These are phyloP conservation scores for Candida tibetensis DNA, from an alignment of 805 yeast species.

Conservation along the genomic window DNA sequence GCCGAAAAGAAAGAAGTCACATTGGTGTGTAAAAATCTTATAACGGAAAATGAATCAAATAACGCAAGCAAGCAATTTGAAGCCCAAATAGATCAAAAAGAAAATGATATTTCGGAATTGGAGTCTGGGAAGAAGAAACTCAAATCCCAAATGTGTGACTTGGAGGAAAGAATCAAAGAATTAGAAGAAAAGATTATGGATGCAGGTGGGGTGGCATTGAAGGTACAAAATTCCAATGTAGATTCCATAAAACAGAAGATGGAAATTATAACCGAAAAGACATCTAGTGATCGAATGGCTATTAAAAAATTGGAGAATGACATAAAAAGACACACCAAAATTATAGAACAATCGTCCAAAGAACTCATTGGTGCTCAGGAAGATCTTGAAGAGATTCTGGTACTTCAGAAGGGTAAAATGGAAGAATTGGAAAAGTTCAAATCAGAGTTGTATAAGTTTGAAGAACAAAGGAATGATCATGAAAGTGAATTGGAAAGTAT, in stretches of 20 bases:
- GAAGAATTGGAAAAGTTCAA: constrained; percentile 34
- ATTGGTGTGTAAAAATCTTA: constrained; percentile 40
- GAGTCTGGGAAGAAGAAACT: constrained; percentile 27
- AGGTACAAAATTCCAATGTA: constrained; percentile 77
- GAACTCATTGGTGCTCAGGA: constrained; percentile 39
- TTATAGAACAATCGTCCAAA: constrained; percentile 41
- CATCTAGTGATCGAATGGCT: constrained; percentile 54
- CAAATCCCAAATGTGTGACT: constrained; percentile 51
- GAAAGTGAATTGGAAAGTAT: constrained; percentile 38
- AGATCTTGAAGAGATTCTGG: constrained; percentile 22
- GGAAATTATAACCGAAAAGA: constrained; percentile 55
- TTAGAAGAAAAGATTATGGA: constrained; percentile 80
- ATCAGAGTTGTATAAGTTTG: constrained; percentile 28
- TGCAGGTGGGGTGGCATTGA: constrained; percentile 84
- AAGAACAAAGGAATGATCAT: constrained; percentile 37
- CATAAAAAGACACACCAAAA: constrained; percentile 50
- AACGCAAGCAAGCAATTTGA: constrained; percentile 29
- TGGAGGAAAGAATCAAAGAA: constrained; percentile 53
- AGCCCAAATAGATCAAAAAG: constrained; percentile 37
- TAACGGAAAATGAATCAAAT: constrained; percentile 34
- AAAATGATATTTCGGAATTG: constrained; percentile 18
- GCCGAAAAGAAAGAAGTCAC: constrained; percentile 51
- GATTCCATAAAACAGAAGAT: constrained; percentile 68
- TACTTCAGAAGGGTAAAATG: constrained; percentile 19
- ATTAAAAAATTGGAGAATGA: constrained; percentile 64